Evolutionary conservation across 2,329 filamentous ascomycete genomes (phyloP).

Genomic region (Harringtonia lauricola): DNA sequence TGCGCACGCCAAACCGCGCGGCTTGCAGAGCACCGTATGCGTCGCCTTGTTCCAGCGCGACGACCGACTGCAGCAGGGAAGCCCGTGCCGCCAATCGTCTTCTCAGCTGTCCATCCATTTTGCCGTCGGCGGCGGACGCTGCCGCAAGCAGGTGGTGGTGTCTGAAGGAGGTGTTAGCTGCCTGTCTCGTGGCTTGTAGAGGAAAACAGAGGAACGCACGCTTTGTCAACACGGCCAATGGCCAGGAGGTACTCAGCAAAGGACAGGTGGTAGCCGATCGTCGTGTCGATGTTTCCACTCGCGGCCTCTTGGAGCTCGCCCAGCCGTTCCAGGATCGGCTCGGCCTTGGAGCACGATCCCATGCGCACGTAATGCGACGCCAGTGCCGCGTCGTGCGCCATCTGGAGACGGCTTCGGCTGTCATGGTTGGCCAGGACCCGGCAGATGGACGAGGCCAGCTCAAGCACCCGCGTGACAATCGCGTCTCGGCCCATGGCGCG

Average conservation of each 20-base stretch:
- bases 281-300: conserved; percentile 26
- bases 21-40: conserved; percentile 45
- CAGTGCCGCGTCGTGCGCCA: conserved; percentile 35
- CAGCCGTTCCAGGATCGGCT: conserved; percentile 44
- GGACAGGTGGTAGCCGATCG: conserved; percentile 52
- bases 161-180: background rate
- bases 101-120: conserved; percentile 1
- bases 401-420: conserved; percentile 12
- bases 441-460: conserved; percentile 33
- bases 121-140: background rate
- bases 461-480: conserved; percentile 33
- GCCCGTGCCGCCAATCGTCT: conserved; percentile 31
- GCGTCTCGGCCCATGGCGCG: conserved; percentile 37
- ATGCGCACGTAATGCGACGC: conserved; percentile 41
- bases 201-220: conserved; percentile 22
- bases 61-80: conserved; percentile 51
- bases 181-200: background rate
- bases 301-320: conserved; percentile 32
- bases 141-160: conserved; percentile 8
- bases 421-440: conserved; percentile 23
- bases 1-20: conserved; percentile 45
- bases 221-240: conserved; percentile 54
- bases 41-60: conserved; percentile 52
- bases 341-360: conserved; percentile 40
- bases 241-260: conserved; percentile 65